These are phyloP conservation scores for Cryptomeria japonica DNA, from an alignment of 75 land plant genomes.

Conservation along the genomic window DNA sequence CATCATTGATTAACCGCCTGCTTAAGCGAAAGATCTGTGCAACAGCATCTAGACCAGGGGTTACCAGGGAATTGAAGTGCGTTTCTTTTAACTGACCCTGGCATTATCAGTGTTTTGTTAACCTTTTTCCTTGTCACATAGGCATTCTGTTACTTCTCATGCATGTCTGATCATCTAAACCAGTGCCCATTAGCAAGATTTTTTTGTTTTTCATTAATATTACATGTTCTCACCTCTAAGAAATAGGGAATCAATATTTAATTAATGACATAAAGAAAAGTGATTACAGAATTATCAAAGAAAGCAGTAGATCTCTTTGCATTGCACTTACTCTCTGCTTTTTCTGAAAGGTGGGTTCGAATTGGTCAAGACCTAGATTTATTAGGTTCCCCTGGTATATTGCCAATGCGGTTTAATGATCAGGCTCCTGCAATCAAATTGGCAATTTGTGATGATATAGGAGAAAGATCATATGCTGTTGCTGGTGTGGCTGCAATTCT, in stretches of 20 bases:
- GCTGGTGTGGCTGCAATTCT: slow-evolving; percentile 88
- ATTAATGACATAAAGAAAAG: background rate
- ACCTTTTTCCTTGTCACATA: background rate
- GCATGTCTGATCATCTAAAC: background rate
- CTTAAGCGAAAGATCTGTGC: slow-evolving; percentile 84
- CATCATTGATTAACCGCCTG: slow-evolving; percentile 92
- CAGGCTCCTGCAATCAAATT: slow-evolving; percentile 88
- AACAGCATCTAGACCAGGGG: slow-evolving; percentile 94
- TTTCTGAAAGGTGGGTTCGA: slow-evolving; percentile 71
- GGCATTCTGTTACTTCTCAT: background rate
- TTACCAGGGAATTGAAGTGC: slow-evolving; percentile 81
- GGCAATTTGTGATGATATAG: slow-evolving; percentile 98
- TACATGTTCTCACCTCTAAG: background rate
- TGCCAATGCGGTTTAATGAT: slow-evolving; percentile 94
- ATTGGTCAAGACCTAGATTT: slow-evolving; percentile 88
- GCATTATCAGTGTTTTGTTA: background rate
- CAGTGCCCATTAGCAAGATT: background rate
- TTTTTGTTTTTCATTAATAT: background rate
- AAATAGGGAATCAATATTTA: background rate
- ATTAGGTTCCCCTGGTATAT: slow-evolving; percentile 91
- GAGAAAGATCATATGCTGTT: slow-evolving; percentile 87
- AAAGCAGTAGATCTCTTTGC: background rate
- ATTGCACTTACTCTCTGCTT: background rate
- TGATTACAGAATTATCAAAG: background rate
- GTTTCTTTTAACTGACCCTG: background rate